Conservation (phyloP, 768 basidiomycete species). For the Kwoniella europaea region DNA sequence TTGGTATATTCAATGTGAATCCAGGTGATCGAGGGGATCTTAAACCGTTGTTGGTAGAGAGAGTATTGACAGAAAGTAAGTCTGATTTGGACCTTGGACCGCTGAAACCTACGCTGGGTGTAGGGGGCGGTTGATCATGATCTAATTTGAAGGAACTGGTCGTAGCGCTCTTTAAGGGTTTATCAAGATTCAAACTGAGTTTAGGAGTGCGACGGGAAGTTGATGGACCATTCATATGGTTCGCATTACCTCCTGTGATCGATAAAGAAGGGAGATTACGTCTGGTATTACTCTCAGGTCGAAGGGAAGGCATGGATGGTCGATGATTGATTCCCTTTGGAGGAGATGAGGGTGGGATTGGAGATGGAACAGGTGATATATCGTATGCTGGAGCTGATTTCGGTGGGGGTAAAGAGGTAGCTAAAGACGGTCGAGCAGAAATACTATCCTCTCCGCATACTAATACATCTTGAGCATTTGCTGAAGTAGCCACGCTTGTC, state of each 20-base stretch:
- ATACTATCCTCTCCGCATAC: slow-evolving; percentile 29
- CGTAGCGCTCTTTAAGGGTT: slow-evolving; percentile 39
- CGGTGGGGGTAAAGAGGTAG: slow-evolving; percentile 62
- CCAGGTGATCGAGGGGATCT: slow-evolving; percentile 21
- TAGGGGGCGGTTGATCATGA: slow-evolving; percentile 18
- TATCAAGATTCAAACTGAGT: slow-evolving; percentile 43
- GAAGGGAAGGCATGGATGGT: slow-evolving; percentile 47
- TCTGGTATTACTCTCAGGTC: slow-evolving; percentile 66
- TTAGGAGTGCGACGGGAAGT: slow-evolving; percentile 39
- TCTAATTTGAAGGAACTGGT: slow-evolving; percentile 32
- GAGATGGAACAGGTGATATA: slow-evolving; percentile 33
- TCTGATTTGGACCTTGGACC: background rate
- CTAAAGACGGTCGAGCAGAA: background rate
- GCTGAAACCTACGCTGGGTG: slow-evolving; percentile 4
- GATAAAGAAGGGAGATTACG: slow-evolving; percentile 59
- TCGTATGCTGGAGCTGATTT: slow-evolving; percentile 64
- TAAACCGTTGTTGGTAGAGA: background rate
- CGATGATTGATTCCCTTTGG: slow-evolving; percentile 34
- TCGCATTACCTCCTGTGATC: slow-evolving; percentile 17
- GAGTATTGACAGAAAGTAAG: slow-evolving; percentile 14
- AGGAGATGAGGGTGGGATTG: slow-evolving; percentile 27
- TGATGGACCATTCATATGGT: background rate
- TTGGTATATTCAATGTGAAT: slow-evolving; percentile 21
- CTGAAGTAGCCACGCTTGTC: slow-evolving; percentile 24
- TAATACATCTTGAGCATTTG: slow-evolving; percentile 6